Evolutionary conservation across 495 filamentous ascomycete species (phyloP), one percentile per base, ranked within the genome.

Genomic region (Aspergillus taichungensis): DNA sequence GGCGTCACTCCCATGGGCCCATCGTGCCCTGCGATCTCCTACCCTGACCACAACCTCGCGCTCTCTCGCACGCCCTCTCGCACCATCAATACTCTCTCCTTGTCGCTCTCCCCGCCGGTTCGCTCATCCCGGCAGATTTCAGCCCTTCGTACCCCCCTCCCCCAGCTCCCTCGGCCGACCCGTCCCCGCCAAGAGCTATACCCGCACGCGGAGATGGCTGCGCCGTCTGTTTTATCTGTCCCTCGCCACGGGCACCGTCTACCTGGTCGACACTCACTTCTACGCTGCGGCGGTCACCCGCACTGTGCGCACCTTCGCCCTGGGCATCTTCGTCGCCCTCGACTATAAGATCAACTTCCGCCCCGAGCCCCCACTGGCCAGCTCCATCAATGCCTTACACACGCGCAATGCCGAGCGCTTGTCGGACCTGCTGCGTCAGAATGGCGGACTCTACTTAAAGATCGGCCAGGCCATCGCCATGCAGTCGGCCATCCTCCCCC

Each of bases 331-430:
- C 24, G 85, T 94, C 7, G 88, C 89, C 3, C 53, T 85, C 13
- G 91, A 98, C 69, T 98, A 98, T 67, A 96, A 98, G 63, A 72
- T 96, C 60, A 98, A 98, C 57, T 98, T 98, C 68, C 77, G 85
- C 4, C 75, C 86, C 0, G 68, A 88, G 43, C 89, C 90, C 10
- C 74, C 78, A 32, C 66, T 81, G 13, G 78, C 78, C 2, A 71
- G 77, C 42, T 80, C 80, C 30, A 84, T 92, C 40, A 60, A 73
- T 37, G 79, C 80, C 42, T 61, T 95, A 40, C 92, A 98, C 62
- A 68, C 74, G 13, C 80, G 92, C 36, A 92, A 81, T 55, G 92
- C 92, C 1, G 78, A 89, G 66, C 74, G 86, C 5, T 58, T 96
- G 33, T 91, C 84, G 47, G 71, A 87, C 33, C 68, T 98, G 34